A percentile compares a stretch with the other conserved stretches of the same genome.
Conservation (phyloP, 2,329 filamentous ascomycete species). For the Fusarium phyllophilum region DNA sequence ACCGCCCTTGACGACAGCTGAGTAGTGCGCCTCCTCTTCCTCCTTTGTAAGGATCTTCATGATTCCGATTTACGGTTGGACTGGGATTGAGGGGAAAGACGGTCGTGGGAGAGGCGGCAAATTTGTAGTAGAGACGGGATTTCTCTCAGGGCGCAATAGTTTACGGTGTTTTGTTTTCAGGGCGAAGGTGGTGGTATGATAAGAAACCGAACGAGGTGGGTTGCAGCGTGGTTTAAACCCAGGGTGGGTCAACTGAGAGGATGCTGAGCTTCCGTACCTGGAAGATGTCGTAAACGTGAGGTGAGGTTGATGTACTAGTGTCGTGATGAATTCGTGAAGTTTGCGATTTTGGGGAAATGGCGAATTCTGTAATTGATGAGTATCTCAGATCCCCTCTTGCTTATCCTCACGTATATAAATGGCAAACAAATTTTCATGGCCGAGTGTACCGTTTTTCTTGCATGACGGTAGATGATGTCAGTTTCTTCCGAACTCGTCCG, state of each 20-base stretch:
- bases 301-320: not conserved
- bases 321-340: not conserved
- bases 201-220: constrained; percentile 25
- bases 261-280: not conserved
- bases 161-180: constrained; percentile 13
- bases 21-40: constrained; percentile 89
- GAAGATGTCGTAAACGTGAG: constrained; percentile 8
- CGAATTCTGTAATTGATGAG: constrained; percentile 9
- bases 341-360: not conserved
- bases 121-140: constrained; percentile 10
- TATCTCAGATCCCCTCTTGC: not conserved
- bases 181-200: constrained; percentile 37
- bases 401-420: constrained; percentile 5
- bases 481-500: constrained; percentile 38
- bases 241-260: constrained; percentile 30
- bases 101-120: not conserved
- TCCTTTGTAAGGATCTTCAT: constrained; percentile 98
- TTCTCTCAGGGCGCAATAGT: constrained; percentile 3
- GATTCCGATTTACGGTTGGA: constrained; percentile 46
- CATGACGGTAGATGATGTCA: constrained; percentile 41
- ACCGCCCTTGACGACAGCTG: constrained; percentile 82
- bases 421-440: constrained; percentile 1
- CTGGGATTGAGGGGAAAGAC: not conserved
- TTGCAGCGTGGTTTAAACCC: constrained; percentile 34
- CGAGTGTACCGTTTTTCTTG: constrained; percentile 17